Evolutionary conservation across 2,329 filamentous ascomycete species (phyloP), one percentile per base, ranked within the genome.

Genomic region (Fusarium sp.): DNA sequence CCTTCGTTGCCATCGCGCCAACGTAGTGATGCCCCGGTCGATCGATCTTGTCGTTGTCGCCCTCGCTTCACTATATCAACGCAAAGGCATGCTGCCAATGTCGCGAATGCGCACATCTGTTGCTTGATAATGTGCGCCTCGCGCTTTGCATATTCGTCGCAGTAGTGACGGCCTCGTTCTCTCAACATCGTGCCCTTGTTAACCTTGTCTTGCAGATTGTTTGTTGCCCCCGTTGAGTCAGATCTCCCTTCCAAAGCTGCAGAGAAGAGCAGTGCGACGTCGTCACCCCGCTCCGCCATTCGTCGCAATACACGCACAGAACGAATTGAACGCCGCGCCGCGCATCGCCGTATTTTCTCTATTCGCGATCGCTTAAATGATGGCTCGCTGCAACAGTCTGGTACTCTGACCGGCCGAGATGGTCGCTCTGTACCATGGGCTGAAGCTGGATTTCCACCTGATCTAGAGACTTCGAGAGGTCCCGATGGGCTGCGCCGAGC

Each of bases 171-270:
- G 50, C 64, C 61, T 61, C 35, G 26, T 61, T 65, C 47, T 65
- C 30, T 38, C 38, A 41, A 63, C 33, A 48, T 35, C 42, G 44
- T 67, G 48, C 50, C 59, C 72, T 78, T 61, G 75, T 65, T 64
- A 53, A 68, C 61, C 56, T 38, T 61, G 60, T 39, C 45, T 48
- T 58, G 62, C 69, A 87, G 86, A 70, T 79, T 87, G 36, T 87
- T 86, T 70, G 76, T 86, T 59, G 83, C 85, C 41, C 84, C 84
- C 38, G 81, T 85, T 71, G 83, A 85, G 72, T 85, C 85, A 53
- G 84, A 86, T 68, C 61, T 85, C 48, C 74, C 79, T 20, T 73
- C 78, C 51, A 85, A 84, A 70, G 59, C 80, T 38, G 70, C 80
- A 31, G 73, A 75, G 41, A 85, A 81, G 65, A 67, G 44, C 56